A percentile compares a stretch with the other conserved stretches of the same genome.
phyloP scores from a whole-genome alignment of 2,329 filamentous ascomycete genomes.

The Thielaviopsis musarum region DNA sequence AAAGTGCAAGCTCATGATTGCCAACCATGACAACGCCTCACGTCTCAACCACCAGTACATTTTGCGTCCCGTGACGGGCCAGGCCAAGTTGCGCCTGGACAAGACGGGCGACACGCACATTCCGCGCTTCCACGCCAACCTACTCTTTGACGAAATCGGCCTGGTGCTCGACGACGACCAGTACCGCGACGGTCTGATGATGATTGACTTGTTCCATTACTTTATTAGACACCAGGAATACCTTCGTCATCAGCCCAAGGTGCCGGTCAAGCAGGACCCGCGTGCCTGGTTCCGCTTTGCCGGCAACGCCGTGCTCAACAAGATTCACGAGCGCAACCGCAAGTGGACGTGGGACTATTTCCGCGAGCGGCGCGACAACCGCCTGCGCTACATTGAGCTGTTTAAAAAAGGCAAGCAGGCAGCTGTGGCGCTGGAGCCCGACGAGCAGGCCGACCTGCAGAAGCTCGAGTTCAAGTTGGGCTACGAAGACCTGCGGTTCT shows the following conservation, averaged over 20 bases:
- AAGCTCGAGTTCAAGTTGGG: constrained; percentile 70
- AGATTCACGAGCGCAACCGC: constrained; percentile 87
- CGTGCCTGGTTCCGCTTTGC: constrained; percentile 87
- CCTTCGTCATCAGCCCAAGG: constrained; percentile 77
- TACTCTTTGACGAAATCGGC: constrained; percentile 94
- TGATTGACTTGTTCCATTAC: constrained; percentile 96
- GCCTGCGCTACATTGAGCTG: constrained; percentile 72
- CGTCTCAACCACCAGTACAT: constrained; percentile 67
- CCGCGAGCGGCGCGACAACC: constrained; percentile 78
- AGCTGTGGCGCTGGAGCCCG: constrained; percentile 40
- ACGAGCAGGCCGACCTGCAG: constrained; percentile 57
- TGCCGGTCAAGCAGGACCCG: constrained; percentile 73
- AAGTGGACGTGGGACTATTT: constrained; percentile 96
- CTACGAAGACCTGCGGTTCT: constrained; percentile 95
- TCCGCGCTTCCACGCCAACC: constrained; percentile 75
- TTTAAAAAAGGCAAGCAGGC: constrained; percentile 88
- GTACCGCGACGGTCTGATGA: constrained; percentile 93
- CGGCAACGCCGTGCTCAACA: constrained; percentile 70
- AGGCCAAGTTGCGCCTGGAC: constrained; percentile 86
- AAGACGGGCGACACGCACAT: constrained; percentile 68
- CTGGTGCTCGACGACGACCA: constrained; percentile 96
- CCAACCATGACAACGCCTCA: constrained; percentile 19
- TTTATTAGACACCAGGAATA: constrained; percentile 97
- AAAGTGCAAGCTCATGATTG: constrained; percentile 62
- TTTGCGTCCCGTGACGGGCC: constrained; percentile 84